phyloP scores from a whole-genome alignment of 495 filamentous ascomycete species.

The Aspergillus avenaceus region DNA sequence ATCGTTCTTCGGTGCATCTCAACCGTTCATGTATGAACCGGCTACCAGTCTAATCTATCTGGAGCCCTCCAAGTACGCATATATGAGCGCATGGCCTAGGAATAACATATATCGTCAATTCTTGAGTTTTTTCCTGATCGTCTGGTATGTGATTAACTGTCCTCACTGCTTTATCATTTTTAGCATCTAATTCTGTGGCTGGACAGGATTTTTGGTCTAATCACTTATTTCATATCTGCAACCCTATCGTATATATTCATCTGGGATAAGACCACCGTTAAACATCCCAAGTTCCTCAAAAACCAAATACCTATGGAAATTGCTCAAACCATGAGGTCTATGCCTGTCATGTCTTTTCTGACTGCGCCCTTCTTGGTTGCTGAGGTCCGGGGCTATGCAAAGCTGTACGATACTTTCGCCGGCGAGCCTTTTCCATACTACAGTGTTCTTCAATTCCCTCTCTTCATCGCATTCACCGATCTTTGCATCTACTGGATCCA shows the following conservation, averaged over 20 bases:
- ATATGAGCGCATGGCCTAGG: slow-evolving; percentile 72
- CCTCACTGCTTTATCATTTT: neutral
- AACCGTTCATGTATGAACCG: slow-evolving; percentile 62
- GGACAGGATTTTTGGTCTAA: slow-evolving; percentile 72
- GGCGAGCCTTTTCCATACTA: slow-evolving; percentile 74
- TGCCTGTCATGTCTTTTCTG: slow-evolving; percentile 80
- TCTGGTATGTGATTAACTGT: slow-evolving; percentile 58
- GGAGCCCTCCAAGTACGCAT: slow-evolving; percentile 72
- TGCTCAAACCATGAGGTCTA: slow-evolving; percentile 62
- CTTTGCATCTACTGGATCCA: slow-evolving; percentile 94
- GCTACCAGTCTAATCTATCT: slow-evolving; percentile 68
- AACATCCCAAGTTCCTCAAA: slow-evolving; percentile 93
- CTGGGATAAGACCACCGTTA: slow-evolving; percentile 86
- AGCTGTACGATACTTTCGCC: slow-evolving; percentile 73
- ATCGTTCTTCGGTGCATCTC: slow-evolving; percentile 37
- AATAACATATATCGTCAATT: slow-evolving; percentile 78
- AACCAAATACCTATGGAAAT: slow-evolving; percentile 91
- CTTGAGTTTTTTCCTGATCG: slow-evolving; percentile 73
- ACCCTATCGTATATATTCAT: slow-evolving; percentile 84
- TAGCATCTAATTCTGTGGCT: slow-evolving; percentile 5
- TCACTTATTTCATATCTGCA: slow-evolving; percentile 81
- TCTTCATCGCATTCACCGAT: slow-evolving; percentile 93
- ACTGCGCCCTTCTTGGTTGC: slow-evolving; percentile 79
- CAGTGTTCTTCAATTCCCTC: slow-evolving; percentile 80
- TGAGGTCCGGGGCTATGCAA: slow-evolving; percentile 82